Percentiles rank a stretch among this genome's conserved stretches.
Conservation (phyloP, 371 early-diverging fungal species). For the Mortierella sp. region DNA sequence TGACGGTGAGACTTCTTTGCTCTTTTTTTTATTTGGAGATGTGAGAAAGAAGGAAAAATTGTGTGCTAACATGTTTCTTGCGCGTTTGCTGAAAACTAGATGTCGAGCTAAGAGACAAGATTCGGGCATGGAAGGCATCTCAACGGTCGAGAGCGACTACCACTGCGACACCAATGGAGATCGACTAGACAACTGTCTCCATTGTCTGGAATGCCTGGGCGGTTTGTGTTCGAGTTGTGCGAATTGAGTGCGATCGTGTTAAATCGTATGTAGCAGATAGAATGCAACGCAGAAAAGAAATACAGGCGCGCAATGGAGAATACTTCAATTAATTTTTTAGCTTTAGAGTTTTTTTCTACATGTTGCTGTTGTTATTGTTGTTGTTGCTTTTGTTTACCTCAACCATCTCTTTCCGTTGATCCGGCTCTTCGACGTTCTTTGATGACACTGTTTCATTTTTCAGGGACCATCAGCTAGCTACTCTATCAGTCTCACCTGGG, state of each 20-base stretch:
- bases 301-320: too few species aligned
- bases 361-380: neutral
- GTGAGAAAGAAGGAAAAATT: neutral
- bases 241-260: neutral
- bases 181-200: neutral
- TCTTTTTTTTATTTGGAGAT: too few species aligned
- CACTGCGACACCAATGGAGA: slow-evolving; percentile 19
- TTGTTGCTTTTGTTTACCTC: neutral
- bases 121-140: slow-evolving; percentile 47
- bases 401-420: neutral
- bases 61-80: neutral
- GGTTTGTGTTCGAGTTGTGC: neutral
- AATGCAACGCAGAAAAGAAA: too few species aligned
- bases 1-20: slow-evolving; percentile 66
- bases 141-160: slow-evolving; percentile 25
- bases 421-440: too few species aligned
- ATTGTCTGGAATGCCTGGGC: neutral
- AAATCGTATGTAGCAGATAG: too few species aligned
- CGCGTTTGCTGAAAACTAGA: slow-evolving; percentile 13
- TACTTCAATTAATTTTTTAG: too few species aligned
- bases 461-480: too few species aligned
- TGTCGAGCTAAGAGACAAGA: slow-evolving; percentile 41
- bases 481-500: too few species aligned
- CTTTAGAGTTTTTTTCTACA: too few species aligned
- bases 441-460: too few species aligned